A percentile compares a stretch with the other conserved stretches of the same genome.
Evolutionary conservation across 805 yeast species (phyloP).

Genomic region (Schwanniomyces polymorphus): DNA sequence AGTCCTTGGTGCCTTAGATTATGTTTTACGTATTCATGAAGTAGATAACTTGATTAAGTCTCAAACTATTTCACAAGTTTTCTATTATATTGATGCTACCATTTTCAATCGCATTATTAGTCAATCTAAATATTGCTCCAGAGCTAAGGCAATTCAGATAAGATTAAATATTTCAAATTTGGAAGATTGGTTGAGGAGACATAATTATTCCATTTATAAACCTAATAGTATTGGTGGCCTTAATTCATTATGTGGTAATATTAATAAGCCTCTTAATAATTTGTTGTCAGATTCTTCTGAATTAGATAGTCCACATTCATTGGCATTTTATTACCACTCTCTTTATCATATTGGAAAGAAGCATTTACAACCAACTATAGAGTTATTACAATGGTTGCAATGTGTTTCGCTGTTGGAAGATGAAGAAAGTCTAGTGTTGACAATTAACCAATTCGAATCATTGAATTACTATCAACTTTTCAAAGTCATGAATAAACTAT

Average conservation of each 20-base stretch:
- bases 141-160: slow-evolving; percentile 87
- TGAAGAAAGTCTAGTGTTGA: slow-evolving; percentile 59
- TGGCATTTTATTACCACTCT: slow-evolving; percentile 63
- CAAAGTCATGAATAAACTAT: slow-evolving; percentile 64
- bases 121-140: slow-evolving; percentile 67
- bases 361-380: slow-evolving; percentile 72
- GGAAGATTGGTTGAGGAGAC: slow-evolving; percentile 90
- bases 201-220: slow-evolving; percentile 46
- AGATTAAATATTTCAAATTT: slow-evolving; percentile 80
- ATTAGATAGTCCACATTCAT: slow-evolving; percentile 43
- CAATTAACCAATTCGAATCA: slow-evolving; percentile 51
- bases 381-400: slow-evolving; percentile 88
- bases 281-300: slow-evolving; percentile 20
- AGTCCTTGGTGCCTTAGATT: slow-evolving; percentile 82
- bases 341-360: slow-evolving; percentile 63
- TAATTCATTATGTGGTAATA: slow-evolving; percentile 13
- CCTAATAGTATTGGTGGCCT: slow-evolving; percentile 35
- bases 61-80: slow-evolving; percentile 74
- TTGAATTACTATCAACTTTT: slow-evolving; percentile 71
- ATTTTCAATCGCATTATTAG: slow-evolving; percentile 73
- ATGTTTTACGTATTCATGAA: slow-evolving; percentile 78
- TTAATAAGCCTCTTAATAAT: slow-evolving; percentile 16
- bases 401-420: slow-evolving; percentile 71
- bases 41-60: slow-evolving; percentile 77
- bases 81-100: slow-evolving; percentile 73